Percentiles rank a stretch among this genome's conserved stretches.
Conservation (phyloP, 2,329 filamentous ascomycete genomes). For the Cladosporium sp. region DNA sequence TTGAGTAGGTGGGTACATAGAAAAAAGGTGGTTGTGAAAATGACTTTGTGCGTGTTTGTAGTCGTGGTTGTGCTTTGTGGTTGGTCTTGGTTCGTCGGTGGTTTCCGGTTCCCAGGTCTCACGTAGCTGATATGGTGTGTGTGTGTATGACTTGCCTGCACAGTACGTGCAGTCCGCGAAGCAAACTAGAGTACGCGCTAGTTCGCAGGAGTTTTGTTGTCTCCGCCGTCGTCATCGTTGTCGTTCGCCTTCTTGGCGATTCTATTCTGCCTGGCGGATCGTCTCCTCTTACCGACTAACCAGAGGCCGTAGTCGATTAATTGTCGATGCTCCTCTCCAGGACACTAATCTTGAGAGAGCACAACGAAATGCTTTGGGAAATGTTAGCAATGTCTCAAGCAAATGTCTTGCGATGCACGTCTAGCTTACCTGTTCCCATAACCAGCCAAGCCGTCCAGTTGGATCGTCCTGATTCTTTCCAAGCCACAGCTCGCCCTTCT, state of each 20-base stretch:
- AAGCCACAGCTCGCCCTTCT: constrained; percentile 97
- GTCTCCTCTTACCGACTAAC: neutral
- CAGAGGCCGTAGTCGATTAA: neutral
- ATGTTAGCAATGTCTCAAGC: neutral
- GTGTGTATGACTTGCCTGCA: neutral
- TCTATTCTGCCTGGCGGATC: neutral
- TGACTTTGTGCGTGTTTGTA: neutral
- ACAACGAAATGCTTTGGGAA: constrained; percentile 53
- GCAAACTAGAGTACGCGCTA: neutral
- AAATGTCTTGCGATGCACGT: neutral
- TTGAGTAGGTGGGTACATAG: neutral
- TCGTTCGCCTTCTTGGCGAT: neutral
- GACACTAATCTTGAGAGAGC: constrained; percentile 21
- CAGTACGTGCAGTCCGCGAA: neutral
- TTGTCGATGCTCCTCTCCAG: neutral
- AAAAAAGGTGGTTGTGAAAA: neutral
- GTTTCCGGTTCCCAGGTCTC: neutral
- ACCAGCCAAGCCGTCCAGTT: constrained; percentile 81
- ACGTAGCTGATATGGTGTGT: neutral
- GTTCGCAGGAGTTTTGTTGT: neutral
- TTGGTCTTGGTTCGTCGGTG: neutral
- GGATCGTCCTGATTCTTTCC: constrained; percentile 95
- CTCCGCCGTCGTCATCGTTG: neutral
- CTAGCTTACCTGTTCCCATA: constrained; percentile 76
- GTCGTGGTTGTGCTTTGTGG: neutral